Base-by-base conservation (phyloP, 2,329 filamentous ascomycete genomes). In the Claviceps quebecensis region DNA sequence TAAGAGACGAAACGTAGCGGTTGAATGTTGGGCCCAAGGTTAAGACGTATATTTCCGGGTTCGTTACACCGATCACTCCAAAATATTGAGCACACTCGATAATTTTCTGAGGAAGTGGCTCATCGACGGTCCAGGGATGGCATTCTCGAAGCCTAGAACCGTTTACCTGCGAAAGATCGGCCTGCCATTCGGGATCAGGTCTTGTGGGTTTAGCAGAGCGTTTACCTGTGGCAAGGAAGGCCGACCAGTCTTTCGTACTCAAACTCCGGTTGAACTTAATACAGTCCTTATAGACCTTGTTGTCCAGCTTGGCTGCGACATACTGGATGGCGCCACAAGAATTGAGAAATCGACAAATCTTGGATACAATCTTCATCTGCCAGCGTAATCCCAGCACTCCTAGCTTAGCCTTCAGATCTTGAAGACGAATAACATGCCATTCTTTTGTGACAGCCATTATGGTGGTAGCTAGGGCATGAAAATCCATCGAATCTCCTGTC, bases 361-460 rank as follows among this genome's bases (percentile, higher is more conserved):
- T 79, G 7, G 78, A 75, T 41, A 80, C 64, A 6, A 75, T 74
- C 56, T 77, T 78, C 77, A 81, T 81, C 58, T 80, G 75, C 69
- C 75, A 79, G 19, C 69, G 69, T 57, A 72, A 70, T n/a, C 72
- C 72, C 2, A 73, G 59, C 16, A 81, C 71, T 4, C 76, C 77
- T 29, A 83, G 67, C 59, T 83, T 83, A 22, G 65, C 63, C 55
- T 80, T 75, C 51, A 82, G 64, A 55, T 83, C 78, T 29, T 72
- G 71, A 53, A 80, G 73, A 22, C 78, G 72, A 51, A 83, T 73
- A 7, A 81, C 74, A 1, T 69, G 72, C 70, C 77, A 81, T 48
- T 77, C 76, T 56, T 76, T 78, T 53, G 74, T 66, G 5, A 81
- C 67, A 17, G 76, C 76, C 56, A 81, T 69, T 48, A 80, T 74